A percentile compares a stretch with the other conserved stretches of the same genome.
Evolutionary conservation across 2,329 filamentous ascomycete species (phyloP).

Genomic region (Ophiosphaerella narmari): DNA sequence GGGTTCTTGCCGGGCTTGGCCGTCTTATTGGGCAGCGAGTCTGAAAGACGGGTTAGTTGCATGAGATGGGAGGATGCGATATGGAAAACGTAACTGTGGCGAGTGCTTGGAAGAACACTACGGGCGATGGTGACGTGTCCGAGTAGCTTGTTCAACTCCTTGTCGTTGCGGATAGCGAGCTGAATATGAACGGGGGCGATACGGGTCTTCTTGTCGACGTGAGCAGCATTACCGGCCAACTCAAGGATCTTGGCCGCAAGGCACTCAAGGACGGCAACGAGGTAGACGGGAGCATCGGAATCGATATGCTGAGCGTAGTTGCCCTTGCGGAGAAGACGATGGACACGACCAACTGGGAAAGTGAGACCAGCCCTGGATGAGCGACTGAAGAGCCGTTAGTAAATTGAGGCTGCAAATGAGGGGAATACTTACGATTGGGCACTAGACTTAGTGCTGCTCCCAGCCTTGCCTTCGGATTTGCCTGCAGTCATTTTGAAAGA

Average conservation of each 20-base stretch:
- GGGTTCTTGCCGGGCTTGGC: conserved; percentile 88
- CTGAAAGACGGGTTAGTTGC: conserved; percentile 60
- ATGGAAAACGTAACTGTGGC: conserved; percentile 78
- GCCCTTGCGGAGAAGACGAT: conserved; percentile 97
- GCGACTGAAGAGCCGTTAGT: conserved; percentile 64
- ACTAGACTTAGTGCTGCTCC: conserved; percentile 93
- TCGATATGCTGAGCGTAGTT: conserved; percentile 99
- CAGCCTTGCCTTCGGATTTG: conserved; percentile 99
- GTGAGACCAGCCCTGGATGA: conserved; percentile 99
- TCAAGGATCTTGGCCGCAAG: conserved; percentile 98
- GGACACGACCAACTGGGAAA: conserved; percentile 98
- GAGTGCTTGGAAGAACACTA: conserved; percentile 96
- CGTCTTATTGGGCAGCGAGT: conserved; percentile 99
- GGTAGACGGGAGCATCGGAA: conserved; percentile 96
- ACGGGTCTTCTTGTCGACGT: conserved; percentile 99
- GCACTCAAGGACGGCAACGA: conserved; percentile 97
- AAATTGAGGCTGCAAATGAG: conserved; percentile 2
- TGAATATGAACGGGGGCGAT: conserved; percentile 99
- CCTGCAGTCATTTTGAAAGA: conserved; percentile 97
- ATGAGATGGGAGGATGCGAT: neutral
- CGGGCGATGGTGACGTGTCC: conserved; percentile 96
- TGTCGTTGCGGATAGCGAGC: conserved; percentile 98
- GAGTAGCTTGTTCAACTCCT: conserved; percentile 98
- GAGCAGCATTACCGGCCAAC: conserved; percentile 96
- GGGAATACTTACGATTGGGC: conserved; percentile 86